phyloP scores from a whole-genome alignment of 306 rosid genomes.

The Chamaecrista fasciculata region DNA sequence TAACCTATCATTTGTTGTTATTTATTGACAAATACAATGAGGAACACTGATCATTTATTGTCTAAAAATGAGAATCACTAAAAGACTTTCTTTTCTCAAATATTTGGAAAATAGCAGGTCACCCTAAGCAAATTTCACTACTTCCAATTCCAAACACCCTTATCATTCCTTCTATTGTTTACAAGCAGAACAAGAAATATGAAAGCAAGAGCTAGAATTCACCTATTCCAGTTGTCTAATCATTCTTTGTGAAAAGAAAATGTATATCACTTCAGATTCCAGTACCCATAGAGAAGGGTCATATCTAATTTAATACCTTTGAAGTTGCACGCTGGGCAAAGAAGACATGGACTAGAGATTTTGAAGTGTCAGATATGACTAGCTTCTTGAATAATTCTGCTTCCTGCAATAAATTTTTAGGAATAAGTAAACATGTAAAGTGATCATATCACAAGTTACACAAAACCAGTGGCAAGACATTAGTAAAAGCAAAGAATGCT shows the following conservation, averaged over 20 bases:
- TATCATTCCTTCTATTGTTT: background rate
- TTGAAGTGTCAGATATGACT: conserved; percentile 71
- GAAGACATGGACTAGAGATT: conserved; percentile 82
- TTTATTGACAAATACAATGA: background rate
- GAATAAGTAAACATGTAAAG: conserved; percentile 25
- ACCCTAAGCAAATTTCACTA: background rate
- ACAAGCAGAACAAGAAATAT: background rate
- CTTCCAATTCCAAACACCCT: conserved; percentile 15
- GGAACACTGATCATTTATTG: background rate
- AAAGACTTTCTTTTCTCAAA: background rate
- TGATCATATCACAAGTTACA: conserved; percentile 23
- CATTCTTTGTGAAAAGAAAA: background rate
- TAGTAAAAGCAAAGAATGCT: conserved; percentile 13
- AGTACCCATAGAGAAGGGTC: background rate
- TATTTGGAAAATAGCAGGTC: background rate
- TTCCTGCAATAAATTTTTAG: conserved; percentile 60
- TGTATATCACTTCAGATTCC: background rate
- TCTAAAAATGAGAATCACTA: background rate
- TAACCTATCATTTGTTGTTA: background rate
- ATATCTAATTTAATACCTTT: conserved; percentile 59
- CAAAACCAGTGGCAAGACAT: conserved; percentile 9
- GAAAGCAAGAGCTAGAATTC: background rate
- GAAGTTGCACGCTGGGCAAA: conserved; percentile 84
- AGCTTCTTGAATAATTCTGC: conserved; percentile 64
- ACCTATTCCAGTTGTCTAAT: background rate